Conservation (phyloP, 1,139 yeast species). For the Candida smagusa region DNA sequence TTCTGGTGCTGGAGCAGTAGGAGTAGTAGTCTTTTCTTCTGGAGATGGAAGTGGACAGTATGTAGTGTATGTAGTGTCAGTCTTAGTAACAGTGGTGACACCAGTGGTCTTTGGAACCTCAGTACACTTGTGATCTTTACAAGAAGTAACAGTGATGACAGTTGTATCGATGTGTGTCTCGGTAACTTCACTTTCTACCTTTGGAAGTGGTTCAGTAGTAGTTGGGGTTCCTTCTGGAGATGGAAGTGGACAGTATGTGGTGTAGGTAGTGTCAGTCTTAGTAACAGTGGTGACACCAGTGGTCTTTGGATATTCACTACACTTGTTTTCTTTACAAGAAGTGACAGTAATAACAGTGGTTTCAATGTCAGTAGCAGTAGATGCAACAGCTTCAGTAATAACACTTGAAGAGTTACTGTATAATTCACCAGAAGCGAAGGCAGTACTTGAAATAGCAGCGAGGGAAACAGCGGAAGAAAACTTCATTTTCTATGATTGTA, state of each 20-base stretch:
- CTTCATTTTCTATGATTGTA: slow-evolving; percentile 28
- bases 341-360: slow-evolving; percentile 34
- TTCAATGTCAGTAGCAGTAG: slow-evolving; percentile 19
- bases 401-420: slow-evolving; percentile 16
- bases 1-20: slow-evolving; percentile 4
- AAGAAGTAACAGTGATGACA: slow-evolving; percentile 43
- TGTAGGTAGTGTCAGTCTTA: slow-evolving; percentile 25
- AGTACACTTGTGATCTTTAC: slow-evolving; percentile 34
- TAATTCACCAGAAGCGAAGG: slow-evolving; percentile 12
- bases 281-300: slow-evolving; percentile 39
- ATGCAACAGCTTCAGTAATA: slow-evolving; percentile 19
- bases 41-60: slow-evolving; percentile 28
- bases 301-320: slow-evolving; percentile 24
- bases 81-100: slow-evolving; percentile 20
- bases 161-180: slow-evolving; percentile 12
- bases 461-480: slow-evolving; percentile 23
- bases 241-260: slow-evolving; percentile 32
- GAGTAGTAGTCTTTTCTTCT: too few relatives aligned
- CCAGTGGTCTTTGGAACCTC: slow-evolving; percentile 29
- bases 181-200: neutral
- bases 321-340: slow-evolving; percentile 26
- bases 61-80: slow-evolving; percentile 29
- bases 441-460: slow-evolving; percentile 21
- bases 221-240: slow-evolving; percentile 10
- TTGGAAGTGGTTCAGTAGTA: slow-evolving; percentile 24